Evolutionary conservation across 495 filamentous ascomycete genomes (phyloP).

Genomic region (Penicilliopsis zonata): DNA sequence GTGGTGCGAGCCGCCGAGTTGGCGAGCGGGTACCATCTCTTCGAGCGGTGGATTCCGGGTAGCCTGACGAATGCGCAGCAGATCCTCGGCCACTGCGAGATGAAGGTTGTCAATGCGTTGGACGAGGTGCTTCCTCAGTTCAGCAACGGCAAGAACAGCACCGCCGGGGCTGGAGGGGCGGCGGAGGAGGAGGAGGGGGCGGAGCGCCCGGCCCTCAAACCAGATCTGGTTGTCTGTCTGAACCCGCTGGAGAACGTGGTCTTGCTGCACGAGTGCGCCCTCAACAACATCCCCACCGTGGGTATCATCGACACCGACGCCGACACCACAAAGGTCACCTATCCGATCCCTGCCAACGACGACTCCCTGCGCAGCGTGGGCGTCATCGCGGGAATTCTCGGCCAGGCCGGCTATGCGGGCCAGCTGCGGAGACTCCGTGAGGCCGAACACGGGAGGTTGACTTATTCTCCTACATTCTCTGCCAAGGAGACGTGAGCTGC

Average conservation of each 20-base stretch:
- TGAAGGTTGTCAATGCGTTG: slow-evolving; percentile 58
- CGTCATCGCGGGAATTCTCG: slow-evolving; percentile 76
- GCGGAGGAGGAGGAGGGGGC: slow-evolving; percentile 46
- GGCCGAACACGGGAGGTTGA: slow-evolving; percentile 46
- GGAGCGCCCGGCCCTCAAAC: slow-evolving; percentile 54
- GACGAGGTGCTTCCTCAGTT: slow-evolving; percentile 56
- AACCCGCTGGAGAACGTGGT: slow-evolving; percentile 90
- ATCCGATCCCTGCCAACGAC: slow-evolving; percentile 94
- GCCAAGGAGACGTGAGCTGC: no score
- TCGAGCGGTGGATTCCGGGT: slow-evolving; percentile 88
- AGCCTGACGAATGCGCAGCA: slow-evolving; percentile 86
- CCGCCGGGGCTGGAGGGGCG: no score
- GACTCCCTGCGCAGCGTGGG: slow-evolving; percentile 76
- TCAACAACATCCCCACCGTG: slow-evolving; percentile 84
- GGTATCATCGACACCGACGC: slow-evolving; percentile 90
- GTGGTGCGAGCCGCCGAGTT: slow-evolving; percentile 75
- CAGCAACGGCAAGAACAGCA: no score
- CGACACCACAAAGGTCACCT: slow-evolving; percentile 88
- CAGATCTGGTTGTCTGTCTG: slow-evolving; percentile 84
- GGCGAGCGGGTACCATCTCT: slow-evolving; percentile 73
- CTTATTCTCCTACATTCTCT: no score
- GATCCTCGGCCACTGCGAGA: slow-evolving; percentile 55
- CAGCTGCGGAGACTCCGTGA: slow-evolving; percentile 48
- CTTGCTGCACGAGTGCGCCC: slow-evolving; percentile 78
- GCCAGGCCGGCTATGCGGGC: slow-evolving; percentile 71